A percentile compares a stretch with the other conserved stretches of the same genome.
Conservation (phyloP, 2,329 filamentous ascomycete species). For the Sporothrix dimorphospora region DNA sequence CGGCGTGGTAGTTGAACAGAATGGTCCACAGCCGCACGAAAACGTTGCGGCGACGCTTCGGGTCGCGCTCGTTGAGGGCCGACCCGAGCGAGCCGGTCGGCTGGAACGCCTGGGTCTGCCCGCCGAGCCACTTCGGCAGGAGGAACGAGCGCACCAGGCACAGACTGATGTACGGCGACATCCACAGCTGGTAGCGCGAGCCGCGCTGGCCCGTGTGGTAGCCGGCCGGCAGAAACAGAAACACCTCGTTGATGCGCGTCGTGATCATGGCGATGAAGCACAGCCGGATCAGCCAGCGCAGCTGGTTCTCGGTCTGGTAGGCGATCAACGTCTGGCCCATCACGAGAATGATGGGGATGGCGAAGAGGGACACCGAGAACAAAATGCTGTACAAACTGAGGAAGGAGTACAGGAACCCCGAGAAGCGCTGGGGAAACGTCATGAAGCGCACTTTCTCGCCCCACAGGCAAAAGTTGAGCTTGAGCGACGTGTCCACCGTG, state of each 20-base stretch:
- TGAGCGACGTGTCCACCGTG: constrained; percentile 62
- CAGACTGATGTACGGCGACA: constrained; percentile 49
- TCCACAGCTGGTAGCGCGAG: constrained; percentile 61
- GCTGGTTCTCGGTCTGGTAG: constrained; percentile 54
- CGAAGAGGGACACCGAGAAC: constrained; percentile 56
- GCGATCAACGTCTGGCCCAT: constrained; percentile 61
- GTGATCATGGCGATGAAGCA: constrained; percentile 56
- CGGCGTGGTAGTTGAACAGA: constrained; percentile 57
- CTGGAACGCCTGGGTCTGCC: constrained; percentile 61
- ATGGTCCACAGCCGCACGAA: constrained; percentile 57
- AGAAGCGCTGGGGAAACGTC: constrained; percentile 60
- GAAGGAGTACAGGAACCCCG: constrained; percentile 60
- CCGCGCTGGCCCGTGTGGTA: constrained; percentile 62
- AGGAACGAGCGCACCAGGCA: constrained; percentile 61
- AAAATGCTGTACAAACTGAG: constrained; percentile 48
- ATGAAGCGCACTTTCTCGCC: constrained; percentile 57
- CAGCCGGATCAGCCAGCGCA: constrained; percentile 61
- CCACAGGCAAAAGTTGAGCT: constrained; percentile 63
- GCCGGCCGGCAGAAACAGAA: constrained; percentile 59
- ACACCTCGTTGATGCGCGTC: constrained; percentile 59
- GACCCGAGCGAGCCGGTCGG: constrained; percentile 61
- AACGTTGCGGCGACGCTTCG: constrained; percentile 55
- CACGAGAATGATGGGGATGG: constrained; percentile 61
- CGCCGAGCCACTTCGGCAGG: constrained; percentile 63
- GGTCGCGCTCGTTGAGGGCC: constrained; percentile 61